phyloP scores from a whole-genome alignment of 805 yeast species.

The Sugiyamaella americana region DNA sequence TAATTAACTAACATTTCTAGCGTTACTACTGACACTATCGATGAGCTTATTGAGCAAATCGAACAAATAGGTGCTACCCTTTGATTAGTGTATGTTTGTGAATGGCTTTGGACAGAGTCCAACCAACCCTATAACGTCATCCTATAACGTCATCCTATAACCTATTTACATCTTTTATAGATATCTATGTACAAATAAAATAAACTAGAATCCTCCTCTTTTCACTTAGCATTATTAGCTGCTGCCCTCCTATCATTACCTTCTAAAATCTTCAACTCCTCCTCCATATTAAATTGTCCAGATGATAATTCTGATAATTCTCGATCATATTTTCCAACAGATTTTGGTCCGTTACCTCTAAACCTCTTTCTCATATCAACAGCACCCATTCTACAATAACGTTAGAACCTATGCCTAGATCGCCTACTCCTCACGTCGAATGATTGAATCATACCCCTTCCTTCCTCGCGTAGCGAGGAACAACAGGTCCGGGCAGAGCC shows the following conservation, averaged over 20 bases:
- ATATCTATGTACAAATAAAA: neutral
- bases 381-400: slow-evolving; percentile 9
- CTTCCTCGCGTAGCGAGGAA: too few relatives aligned
- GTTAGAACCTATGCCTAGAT: too few relatives aligned
- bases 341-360: slow-evolving; percentile 87
- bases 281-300: slow-evolving; percentile 78
- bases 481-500: too few relatives aligned
- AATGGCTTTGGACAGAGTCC: too few relatives aligned
- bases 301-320: slow-evolving; percentile 69
- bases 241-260: slow-evolving; percentile 3
- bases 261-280: slow-evolving; percentile 68
- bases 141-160: too few relatives aligned
- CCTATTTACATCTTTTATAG: neutral
- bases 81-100: too few relatives aligned
- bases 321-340: slow-evolving; percentile 89
- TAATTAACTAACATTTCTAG: slow-evolving; percentile 6
- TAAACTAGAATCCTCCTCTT: too few relatives aligned
- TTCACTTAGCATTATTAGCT: neutral
- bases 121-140: too few relatives aligned
- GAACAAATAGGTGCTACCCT: slow-evolving; percentile 31
- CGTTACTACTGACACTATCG: slow-evolving; percentile 41
- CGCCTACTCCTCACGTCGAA: too few relatives aligned
- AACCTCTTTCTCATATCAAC: slow-evolving; percentile 89
- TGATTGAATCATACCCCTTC: too few relatives aligned
- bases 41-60: slow-evolving; percentile 39